Base-by-base conservation (phyloP, 768 basidiomycete genomes). In the Agrocybe pediades region DNA sequence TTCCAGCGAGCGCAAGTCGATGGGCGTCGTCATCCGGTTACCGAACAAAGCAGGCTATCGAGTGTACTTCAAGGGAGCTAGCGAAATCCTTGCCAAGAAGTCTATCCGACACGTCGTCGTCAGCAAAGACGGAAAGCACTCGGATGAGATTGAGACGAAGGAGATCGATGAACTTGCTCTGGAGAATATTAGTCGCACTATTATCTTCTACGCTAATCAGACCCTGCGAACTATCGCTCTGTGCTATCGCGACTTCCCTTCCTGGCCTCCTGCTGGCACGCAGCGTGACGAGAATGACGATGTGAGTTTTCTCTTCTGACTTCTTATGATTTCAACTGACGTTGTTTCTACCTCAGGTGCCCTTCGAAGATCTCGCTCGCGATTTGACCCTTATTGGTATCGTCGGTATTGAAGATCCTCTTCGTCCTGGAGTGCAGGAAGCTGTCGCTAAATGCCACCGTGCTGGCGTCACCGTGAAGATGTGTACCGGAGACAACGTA, bases 401-500 rank as follows among this genome's bases (percentile, higher is more conserved):
- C 60, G 85, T 87, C 55, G 97, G 95, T 63, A 98, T 99, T 63
- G 95, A 99, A 66, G 97, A 99, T 66, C 97, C 95, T 41, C 81
- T 99, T 3, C 90, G 96, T 27, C 80, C 83, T 0, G 94, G 95
- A 66, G 97, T 98, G 23, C 83, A 83, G 15, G 82, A 94, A 9
- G 95, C 96, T 16, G 96, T 99, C 41, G 77, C 81, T 41, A 86
- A 91, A 64, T 98, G 95, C 65, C 85, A 85, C 62, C 81, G 77
- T 48, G 96, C 97, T 39, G 95, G 96, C 56, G 95, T 99, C 13
- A 78, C 81, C 20, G 87, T 98, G 74, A 98, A 97, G 75, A 99
- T 98, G 95, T 96, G 93, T 68, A 98, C 97, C 0, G 97, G 96
- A 59, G 95, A 98, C 71, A 98, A 97, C 59, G 92, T 95, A 46